These are phyloP conservation scores for Beauveria asiatica DNA, from an alignment of 2,329 filamentous ascomycete species.

Conservation along the genomic window DNA sequence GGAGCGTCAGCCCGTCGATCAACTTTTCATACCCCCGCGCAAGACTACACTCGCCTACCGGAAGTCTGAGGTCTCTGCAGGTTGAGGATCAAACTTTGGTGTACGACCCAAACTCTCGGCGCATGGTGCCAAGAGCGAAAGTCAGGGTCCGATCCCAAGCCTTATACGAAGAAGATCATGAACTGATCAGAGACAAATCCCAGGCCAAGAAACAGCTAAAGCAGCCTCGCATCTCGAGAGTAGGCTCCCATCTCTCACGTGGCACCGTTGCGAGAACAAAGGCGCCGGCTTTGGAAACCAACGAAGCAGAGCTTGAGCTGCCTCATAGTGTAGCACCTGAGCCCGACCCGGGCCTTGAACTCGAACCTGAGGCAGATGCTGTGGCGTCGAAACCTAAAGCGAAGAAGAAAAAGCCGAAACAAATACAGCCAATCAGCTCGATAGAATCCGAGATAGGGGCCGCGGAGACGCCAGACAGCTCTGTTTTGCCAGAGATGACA, in stretches of 20 bases:
- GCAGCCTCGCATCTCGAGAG: constrained; percentile 26
- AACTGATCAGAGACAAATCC: not conserved
- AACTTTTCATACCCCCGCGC: constrained; percentile 52
- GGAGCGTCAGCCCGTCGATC: constrained; percentile 43
- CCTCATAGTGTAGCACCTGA: not conserved
- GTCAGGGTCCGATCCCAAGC: constrained; percentile 35
- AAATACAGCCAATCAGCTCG: not conserved
- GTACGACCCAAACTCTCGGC: constrained; percentile 57
- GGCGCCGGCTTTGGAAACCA: constrained; percentile 36
- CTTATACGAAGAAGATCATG: constrained; percentile 22
- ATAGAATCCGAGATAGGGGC: not conserved
- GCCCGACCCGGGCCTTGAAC: not conserved
- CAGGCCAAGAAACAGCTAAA: constrained; percentile 28
- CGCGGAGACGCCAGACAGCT: not conserved
- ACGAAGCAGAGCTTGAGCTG: constrained; percentile 13
- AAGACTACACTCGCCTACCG: constrained; percentile 29
- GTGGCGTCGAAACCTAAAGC: not conserved
- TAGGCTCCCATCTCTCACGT: constrained; percentile 38
- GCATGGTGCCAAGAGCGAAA: constrained; percentile 45
- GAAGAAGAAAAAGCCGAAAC: constrained; percentile 13
- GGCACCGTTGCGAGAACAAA: constrained; percentile 45
- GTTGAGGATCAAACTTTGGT: constrained; percentile 38
- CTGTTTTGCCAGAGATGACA: not conserved
- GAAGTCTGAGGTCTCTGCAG: constrained; percentile 8
- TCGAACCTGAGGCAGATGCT: constrained; percentile 1